phyloP scores from a whole-genome alignment of 2,329 filamentous ascomycete genomes.

The Karstenula rhodostoma region DNA sequence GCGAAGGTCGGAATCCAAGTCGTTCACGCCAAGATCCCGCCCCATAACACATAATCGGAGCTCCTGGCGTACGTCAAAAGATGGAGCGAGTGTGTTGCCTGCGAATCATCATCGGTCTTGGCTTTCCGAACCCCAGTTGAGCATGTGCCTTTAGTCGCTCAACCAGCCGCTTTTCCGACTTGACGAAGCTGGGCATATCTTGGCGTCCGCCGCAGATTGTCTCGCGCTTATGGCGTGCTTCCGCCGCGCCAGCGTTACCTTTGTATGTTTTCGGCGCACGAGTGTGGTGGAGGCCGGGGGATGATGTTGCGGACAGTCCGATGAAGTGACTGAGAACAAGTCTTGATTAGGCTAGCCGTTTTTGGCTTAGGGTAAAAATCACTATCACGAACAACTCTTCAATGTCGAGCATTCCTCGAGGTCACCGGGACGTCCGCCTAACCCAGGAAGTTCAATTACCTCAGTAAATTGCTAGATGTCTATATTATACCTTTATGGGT shows the following conservation, averaged over 20 bases:
- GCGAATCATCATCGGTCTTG: conserved; percentile 27
- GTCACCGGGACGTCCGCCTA: neutral
- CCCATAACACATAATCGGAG: conserved; percentile 19
- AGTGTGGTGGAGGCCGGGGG: neutral
- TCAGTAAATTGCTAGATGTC: neutral
- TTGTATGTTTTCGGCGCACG: too few relatives aligned
- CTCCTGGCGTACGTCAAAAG: conserved; percentile 39
- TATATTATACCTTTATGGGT: neutral
- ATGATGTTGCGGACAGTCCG: neutral
- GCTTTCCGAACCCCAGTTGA: conserved; percentile 13
- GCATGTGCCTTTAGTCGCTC: too few relatives aligned
- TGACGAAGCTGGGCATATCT: conserved; percentile 36
- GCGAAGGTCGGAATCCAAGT: conserved; percentile 9
- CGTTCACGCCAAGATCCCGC: conserved; percentile 36
- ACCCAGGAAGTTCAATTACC: neutral
- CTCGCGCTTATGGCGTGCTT: conserved; percentile 23
- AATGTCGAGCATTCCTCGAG: neutral
- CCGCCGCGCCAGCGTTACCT: neutral
- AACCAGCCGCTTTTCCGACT: conserved; percentile 31
- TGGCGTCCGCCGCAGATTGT: conserved; percentile 27
- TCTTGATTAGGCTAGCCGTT: neutral
- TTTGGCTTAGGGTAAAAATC: neutral
- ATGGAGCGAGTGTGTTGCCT: conserved; percentile 11
- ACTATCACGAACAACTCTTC: neutral
- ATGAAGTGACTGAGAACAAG: neutral